Base-by-base conservation (phyloP, 257 asterid species). In the Cruciata laevipes region DNA sequence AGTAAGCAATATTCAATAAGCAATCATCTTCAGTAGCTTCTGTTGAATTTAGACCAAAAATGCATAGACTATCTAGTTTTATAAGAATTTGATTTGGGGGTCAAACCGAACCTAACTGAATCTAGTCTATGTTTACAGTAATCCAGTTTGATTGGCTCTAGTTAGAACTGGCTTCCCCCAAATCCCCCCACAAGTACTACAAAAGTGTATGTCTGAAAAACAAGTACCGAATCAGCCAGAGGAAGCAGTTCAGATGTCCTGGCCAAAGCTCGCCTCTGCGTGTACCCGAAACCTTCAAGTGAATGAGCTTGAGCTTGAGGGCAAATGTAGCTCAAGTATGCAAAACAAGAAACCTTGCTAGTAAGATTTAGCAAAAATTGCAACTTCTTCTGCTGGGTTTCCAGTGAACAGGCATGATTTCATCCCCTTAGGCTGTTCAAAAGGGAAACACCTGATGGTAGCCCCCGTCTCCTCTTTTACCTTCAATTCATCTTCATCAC, bases 401-500 rank as follows among this genome's bases (percentile, higher is more conserved):
- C 96, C 96, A 1, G 95, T 90, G 95, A 93, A 86, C 84, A 90
- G 78, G 84, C 98, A 93, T 73, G 76, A 85, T 78, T 87, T 88
- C 12, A 76, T 51, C 18, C 91, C 97, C 73, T 72, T 74, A 1
- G 95, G 96, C 79, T 93, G 98, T 65, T 93, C 96, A 32, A 92
- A 89, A 69, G 98, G 98, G 79, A 83, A 93, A 74, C 98, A 90
- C 80, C 98, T 81, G 63, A 90, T 83, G 69, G 97, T 93, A 32
- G 98, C 98, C 37, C 98, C 96, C 0, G 99, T 90, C 78, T 94
- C 97, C 80, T 90, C 96, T 81, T 94, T 90, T 79, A 94, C 95
- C 84, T 79, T 84, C 53, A 76, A 68, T 71, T 94, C 99, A 23
- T 94, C 97, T 61, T 78, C 42, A 32, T 90, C 96, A n/a, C 96